Evolutionary conservation across 495 filamentous ascomycete species (phyloP).

Genomic region (Ascodesmis nigricans): DNA sequence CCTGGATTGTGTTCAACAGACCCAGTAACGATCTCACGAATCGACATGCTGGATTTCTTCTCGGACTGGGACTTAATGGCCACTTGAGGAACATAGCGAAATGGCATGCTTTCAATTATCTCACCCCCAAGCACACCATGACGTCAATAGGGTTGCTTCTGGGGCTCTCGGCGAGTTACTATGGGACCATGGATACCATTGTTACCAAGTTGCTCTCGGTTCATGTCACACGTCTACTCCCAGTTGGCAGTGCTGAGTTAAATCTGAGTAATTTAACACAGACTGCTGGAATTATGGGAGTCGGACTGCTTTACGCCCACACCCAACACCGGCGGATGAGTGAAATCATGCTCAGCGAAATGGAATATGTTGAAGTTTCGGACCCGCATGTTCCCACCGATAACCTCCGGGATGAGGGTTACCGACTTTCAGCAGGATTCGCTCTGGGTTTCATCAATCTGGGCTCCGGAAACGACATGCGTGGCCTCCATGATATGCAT

Average conservation of each 20-base stretch:
- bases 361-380: constrained; percentile 54
- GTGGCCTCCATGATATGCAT: constrained; percentile 82
- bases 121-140: constrained; percentile 97
- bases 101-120: constrained; percentile 96
- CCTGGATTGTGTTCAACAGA: constrained; percentile 97
- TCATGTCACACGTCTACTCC: constrained; percentile 89
- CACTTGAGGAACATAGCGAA: constrained; percentile 83
- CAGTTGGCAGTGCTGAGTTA: constrained; percentile 72
- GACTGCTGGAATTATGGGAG: constrained; percentile 92
- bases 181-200: constrained; percentile 89
- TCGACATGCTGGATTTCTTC: constrained; percentile 76
- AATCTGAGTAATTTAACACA: constrained; percentile 88
- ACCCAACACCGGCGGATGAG: constrained; percentile 96
- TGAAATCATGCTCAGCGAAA: constrained; percentile 93
- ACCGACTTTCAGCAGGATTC: constrained; percentile 82
- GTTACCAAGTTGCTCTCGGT: constrained; percentile 89
- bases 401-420: constrained; percentile 76
- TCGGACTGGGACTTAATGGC: constrained; percentile 85
- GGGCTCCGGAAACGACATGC: constrained; percentile 66
- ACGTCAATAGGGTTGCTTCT: constrained; percentile 88
- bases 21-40: constrained; percentile 78
- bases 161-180: constrained; percentile 74
- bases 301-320: constrained; percentile 80
- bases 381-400: constrained; percentile 40
- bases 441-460: constrained; percentile 89